These are phyloP conservation scores for Acanthamoeba sp. DNA, from an alignment of 208 protist genomes.

Conservation along the genomic window DNA sequence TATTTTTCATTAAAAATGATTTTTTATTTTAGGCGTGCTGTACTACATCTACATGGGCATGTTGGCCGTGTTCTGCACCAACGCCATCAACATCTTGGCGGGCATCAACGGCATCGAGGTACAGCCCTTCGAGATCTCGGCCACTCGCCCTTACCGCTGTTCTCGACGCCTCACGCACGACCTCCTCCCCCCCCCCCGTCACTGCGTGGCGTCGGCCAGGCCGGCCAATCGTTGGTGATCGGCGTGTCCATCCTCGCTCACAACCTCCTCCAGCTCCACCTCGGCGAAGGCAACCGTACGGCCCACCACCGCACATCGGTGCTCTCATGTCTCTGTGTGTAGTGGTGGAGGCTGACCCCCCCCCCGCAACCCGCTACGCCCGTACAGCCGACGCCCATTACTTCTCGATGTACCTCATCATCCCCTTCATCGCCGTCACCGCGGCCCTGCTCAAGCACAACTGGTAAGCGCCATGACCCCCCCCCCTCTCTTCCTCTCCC, in stretches of 20 bases:
- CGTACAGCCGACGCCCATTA: slow-evolving; percentile 90
- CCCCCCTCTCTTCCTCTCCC: background rate
- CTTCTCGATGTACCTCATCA: slow-evolving; percentile 94
- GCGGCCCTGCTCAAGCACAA: slow-evolving; percentile 96
- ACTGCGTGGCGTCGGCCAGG: slow-evolving; percentile 85
- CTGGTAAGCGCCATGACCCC: slow-evolving; percentile 87
- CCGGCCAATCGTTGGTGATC: slow-evolving; percentile 97
- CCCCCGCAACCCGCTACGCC: no score
- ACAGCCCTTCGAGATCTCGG: no score
- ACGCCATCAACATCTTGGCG: slow-evolving; percentile 99
- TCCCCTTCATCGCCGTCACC: slow-evolving; percentile 96
- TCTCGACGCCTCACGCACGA: background rate
- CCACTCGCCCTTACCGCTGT: slow-evolving; percentile 25
- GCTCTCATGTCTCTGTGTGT: no score
- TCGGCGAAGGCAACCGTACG: slow-evolving; percentile 44
- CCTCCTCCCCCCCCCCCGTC: background rate
- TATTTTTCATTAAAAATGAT: no score
- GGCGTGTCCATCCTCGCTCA: slow-evolving; percentile 94
- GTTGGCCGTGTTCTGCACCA: slow-evolving; percentile 99
- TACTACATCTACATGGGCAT: slow-evolving; percentile 97
- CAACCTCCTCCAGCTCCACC: slow-evolving; percentile 94
- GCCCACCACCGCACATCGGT: no score
- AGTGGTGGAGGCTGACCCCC: no score
- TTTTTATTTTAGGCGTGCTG: slow-evolving; percentile 94
- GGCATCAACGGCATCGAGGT: slow-evolving; percentile 98